Base-by-base conservation (phyloP, 768 basidiomycete species). In the Podaxis mareebaensis region DNA sequence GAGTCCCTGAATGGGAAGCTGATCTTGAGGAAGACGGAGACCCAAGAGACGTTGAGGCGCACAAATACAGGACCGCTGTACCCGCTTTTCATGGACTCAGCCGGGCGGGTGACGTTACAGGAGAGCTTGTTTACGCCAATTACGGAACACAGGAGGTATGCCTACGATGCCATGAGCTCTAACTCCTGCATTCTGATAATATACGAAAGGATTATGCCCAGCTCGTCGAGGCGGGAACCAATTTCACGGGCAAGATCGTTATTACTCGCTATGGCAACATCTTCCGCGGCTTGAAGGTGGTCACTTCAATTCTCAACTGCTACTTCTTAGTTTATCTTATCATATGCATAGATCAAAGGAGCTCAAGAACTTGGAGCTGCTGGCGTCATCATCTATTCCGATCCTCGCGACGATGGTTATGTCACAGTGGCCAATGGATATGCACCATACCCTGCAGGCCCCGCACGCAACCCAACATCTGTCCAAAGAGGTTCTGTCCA, bases 41-140 rank as follows among this genome's bases (percentile, higher is more conserved):
- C 67, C 82, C 84, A 2, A 78, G 83, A 3, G 96, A 98, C 69
- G 80, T 85, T 24, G 88, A 90, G 61, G 91, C 92, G 4, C 79
- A 83, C 60, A 81, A 85, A 64, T 88, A 90, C 67, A 82, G 80
- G 58, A 79, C 89, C 62, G 79, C 84, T 22, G 83, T 95, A 13
- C 87, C 91, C 0, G 76, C 90, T n/a, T 99, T 91, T 86, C 95
- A 96, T 74, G 95, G 93, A 3, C 75, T 93, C 12, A 93, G 91
- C 68, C 83, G 82, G 52, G 85, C 84, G 51, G 96, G 96, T 1
- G 86, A 89, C 64, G 94, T 85, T 17, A 78, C 81, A 36, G 91
- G 92, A 4, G 78, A 84, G 64, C 75, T 84, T 13, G 79, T 96
- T 17, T 96, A 93, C 67, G 95, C 85, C 2, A 89, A 92, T 65